Conservation (phyloP, 805 yeast species). For the Isabelozyma heimii region DNA sequence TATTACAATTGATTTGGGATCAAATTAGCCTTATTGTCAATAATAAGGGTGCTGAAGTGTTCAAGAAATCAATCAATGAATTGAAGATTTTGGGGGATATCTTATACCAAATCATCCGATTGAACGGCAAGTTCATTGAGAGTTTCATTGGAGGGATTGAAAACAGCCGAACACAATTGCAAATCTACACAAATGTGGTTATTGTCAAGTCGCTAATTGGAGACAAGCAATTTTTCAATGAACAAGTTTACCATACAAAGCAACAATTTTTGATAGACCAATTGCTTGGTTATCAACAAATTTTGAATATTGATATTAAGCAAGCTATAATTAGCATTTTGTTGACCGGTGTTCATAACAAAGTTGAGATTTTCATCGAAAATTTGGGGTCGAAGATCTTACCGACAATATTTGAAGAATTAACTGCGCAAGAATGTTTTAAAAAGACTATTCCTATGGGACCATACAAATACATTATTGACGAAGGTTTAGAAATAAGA, state of each 20-base stretch:
- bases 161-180: constrained; percentile 4
- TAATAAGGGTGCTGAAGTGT: not conserved
- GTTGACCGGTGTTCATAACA: constrained; percentile 57
- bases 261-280: not conserved
- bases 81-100: constrained; percentile 37
- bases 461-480: constrained; percentile 80
- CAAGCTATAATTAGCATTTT: constrained; percentile 59
- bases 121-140: not conserved
- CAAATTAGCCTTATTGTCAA: constrained; percentile 8
- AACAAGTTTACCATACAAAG: not conserved
- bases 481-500: constrained; percentile 71
- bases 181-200: constrained; percentile 30
- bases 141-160: constrained; percentile 15
- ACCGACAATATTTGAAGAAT: constrained; percentile 52
- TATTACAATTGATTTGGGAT: constrained; percentile 23
- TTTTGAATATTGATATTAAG: constrained; percentile 1
- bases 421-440: constrained; percentile 52
- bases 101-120: constrained; percentile 21
- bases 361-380: constrained; percentile 45
- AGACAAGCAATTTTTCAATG: not conserved
- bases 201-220: constrained; percentile 28
- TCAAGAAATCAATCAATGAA: constrained; percentile 16
- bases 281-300: not conserved
- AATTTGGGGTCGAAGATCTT: constrained; percentile 42
- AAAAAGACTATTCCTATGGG: constrained; percentile 76